Base-by-base conservation (phyloP, 345 rosid species). In the Laguncularia racemosa region DNA sequence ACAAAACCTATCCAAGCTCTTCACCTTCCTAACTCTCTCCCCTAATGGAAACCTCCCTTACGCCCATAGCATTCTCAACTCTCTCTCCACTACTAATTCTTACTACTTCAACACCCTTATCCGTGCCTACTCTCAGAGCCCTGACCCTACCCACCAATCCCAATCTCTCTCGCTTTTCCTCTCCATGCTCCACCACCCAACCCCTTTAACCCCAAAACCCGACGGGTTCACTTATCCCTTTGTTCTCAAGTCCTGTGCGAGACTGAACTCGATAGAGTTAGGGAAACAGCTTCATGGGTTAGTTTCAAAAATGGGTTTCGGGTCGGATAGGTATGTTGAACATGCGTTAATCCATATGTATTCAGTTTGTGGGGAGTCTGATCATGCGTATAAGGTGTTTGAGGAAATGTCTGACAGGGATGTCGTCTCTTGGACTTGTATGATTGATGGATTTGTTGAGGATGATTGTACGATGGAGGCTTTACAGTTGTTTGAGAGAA, bases 371-470 rank as follows among this genome's bases (percentile, higher is more conserved):
- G 67, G 70, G 17, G 23, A 50, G 6, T 50, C 71, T 56, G 65
- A 33, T 14, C 57, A 58, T 8, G 77, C 72, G 44, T 55, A 55
- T 9, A 70, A 64, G 44, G 50, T 72, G 44, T 76, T 76, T 53
- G 72, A 76, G 50, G 64, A 66, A 67, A 76, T 76, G 71, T 67
- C 48, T 16, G 48, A 46, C 1, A 69, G 61, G 55, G 67, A 72
- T 54, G 45, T 56, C 18, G 60, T 76, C 54, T 72, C 73, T 13
- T 76, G 81, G 81, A 76, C 78, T 8, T 68, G 70, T 4, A 76
- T 73, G 75, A 68, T 73, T 55, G 60, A 62, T 1, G 81, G 81
- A 33, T 55, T 66, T 63, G 72, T 67, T 0, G 72, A 72, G n/a
- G 64, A 69, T 50, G 77, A 67, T 16, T 40, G 52, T 46, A 74